Conservation (phyloP, 352 stramenopile species). For the Globisporangium megalacanthum region DNA sequence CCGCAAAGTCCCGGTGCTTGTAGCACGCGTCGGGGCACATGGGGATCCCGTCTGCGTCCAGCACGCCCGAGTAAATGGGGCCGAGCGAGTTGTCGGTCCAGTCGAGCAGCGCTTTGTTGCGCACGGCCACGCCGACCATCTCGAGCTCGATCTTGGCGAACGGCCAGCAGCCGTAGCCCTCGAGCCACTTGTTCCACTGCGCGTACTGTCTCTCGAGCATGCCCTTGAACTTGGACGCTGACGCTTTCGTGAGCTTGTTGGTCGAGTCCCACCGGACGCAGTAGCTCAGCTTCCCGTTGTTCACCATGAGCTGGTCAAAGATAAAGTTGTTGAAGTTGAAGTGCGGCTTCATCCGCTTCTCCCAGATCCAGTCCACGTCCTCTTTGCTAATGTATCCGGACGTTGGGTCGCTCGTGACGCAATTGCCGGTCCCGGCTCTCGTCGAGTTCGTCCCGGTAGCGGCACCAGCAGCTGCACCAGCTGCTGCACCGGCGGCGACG, state of each 20-base stretch:
- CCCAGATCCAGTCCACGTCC: slow-evolving; percentile 21
- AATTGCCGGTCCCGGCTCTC: slow-evolving; percentile 8
- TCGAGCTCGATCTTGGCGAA: slow-evolving; percentile 30
- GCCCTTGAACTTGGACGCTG: slow-evolving; percentile 35
- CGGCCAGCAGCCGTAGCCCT: slow-evolving; percentile 31
- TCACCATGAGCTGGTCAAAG: slow-evolving; percentile 38
- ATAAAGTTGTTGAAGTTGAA: slow-evolving; percentile 20
- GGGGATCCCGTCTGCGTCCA: slow-evolving; percentile 22
- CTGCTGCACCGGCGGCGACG: not conserved
- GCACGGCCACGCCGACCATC: slow-evolving; percentile 35
- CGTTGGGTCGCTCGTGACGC: slow-evolving; percentile 17
- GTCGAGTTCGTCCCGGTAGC: not conserved
- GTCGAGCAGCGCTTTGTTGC: slow-evolving; percentile 29
- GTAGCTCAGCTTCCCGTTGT: slow-evolving; percentile 37
- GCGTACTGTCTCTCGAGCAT: slow-evolving; percentile 37
- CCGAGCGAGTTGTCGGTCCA: slow-evolving; percentile 37
- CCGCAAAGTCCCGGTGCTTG: slow-evolving; percentile 31
- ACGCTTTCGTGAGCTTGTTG: slow-evolving; percentile 29
- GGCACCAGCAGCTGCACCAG: not conserved
- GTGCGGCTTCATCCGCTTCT: slow-evolving; percentile 18
- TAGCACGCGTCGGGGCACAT: slow-evolving; percentile 28
- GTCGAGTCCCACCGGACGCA: slow-evolving; percentile 47
- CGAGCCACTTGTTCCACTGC: slow-evolving; percentile 32
- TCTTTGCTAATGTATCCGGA: slow-evolving; percentile 19
- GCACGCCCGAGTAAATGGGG: slow-evolving; percentile 21